Base-by-base conservation (phyloP, 2,329 filamentous ascomycete genomes). In the Cercospora zeae-maydis region DNA sequence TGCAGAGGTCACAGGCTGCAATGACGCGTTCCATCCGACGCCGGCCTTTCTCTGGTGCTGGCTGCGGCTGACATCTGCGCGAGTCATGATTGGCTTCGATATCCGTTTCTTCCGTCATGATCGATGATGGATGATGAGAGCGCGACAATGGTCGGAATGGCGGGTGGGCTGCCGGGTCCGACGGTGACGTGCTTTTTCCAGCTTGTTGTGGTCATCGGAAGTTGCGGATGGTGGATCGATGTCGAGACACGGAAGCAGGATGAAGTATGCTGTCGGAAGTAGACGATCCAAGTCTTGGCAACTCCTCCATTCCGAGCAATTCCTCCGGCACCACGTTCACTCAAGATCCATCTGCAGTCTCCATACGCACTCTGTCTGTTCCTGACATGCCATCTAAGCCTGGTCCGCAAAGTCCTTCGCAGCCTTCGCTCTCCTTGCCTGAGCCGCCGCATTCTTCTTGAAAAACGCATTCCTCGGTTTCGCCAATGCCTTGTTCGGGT, bases 1-100 rank as follows among this genome's bases (percentile, higher is more conserved):
- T 81, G 73, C 79, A 81, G 54, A 76, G 78, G 61, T 79, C 76
- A 67, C 79, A 81, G 14, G 78, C 78, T 57, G 76, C 73, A 42
- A 73, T 56, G 9, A 72, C 69, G 7, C 71, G 70, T 14, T 69
- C 67, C 6, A 65, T 30, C 13, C 67, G 66, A 33, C 68, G n/a
- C n/a, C n/a, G 65, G 57, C 69, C 52, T 58, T 71, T 70, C 33
- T 49, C 58, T 21, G 62, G 39, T 19, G 57, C 47, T 36, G 57
- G 31, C 31, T 19, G 39, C 14, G 56, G 19, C 9, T 30, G 34
- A 16, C 11, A 39, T 24, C 34, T 34, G 24, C n/a, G 16, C 11
- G 34, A 10, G 34, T n/a, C 34, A 11, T n/a, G n/a, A n/a, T 27
- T 56, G 31, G 34, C 42, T 14, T n/a, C 42, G 13, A 11, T 11